Percentiles rank a stretch among this genome's conserved stretches.
phyloP scores from a whole-genome alignment of 163 green algal genomes.

The Scenedesmus sp. region DNA sequence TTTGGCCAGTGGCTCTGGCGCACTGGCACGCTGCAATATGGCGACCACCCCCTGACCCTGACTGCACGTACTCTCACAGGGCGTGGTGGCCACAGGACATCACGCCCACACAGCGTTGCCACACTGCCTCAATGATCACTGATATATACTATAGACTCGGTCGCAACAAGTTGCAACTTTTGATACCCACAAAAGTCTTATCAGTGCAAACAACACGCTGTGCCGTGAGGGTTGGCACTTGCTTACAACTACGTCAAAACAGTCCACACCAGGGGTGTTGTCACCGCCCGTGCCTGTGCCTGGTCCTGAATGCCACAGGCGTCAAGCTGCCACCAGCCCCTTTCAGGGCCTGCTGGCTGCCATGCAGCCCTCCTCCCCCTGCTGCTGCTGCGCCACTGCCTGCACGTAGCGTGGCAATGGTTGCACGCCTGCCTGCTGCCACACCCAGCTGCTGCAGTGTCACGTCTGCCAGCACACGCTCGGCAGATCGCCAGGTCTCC shows the following conservation, averaged over 20 bases:
- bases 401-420: slow-evolving; percentile 5
- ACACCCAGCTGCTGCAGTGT: slow-evolving; percentile 36
- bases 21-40: too few relatives aligned
- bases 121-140: too few relatives aligned
- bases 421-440: slow-evolving; percentile 22
- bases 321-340: slow-evolving; percentile 14
- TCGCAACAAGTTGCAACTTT: too few relatives aligned
- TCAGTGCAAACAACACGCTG: too few relatives aligned
- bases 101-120: too few relatives aligned
- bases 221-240: too few relatives aligned
- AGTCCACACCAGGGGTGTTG: neutral
- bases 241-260: neutral
- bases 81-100: too few relatives aligned
- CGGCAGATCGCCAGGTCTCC: slow-evolving; percentile 27
- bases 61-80: too few relatives aligned
- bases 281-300: slow-evolving; percentile 22
- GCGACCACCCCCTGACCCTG: too few relatives aligned
- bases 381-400: neutral
- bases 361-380: neutral
- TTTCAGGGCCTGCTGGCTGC: neutral
- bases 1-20: too few relatives aligned
- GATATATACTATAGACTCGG: too few relatives aligned
- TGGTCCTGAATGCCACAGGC: slow-evolving; percentile 31
- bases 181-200: too few relatives aligned
- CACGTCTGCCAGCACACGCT: slow-evolving; percentile 26